A percentile compares a stretch with the other conserved stretches of the same genome.
phyloP scores from a whole-genome alignment of 768 basidiomycete genomes.

The Suillus hirtellus region DNA sequence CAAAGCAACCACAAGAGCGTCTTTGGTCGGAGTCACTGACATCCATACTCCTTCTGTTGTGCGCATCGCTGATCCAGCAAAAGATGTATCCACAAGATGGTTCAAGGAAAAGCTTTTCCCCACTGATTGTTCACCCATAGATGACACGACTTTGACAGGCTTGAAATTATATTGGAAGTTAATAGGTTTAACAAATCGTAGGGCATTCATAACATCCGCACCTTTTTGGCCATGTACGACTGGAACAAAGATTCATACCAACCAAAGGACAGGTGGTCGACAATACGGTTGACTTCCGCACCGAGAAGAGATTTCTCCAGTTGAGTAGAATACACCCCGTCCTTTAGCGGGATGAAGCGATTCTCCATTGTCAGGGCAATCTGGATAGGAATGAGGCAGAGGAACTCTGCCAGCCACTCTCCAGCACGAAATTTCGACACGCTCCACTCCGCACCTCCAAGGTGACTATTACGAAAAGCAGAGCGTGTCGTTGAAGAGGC shows the following conservation, averaged over 20 bases:
- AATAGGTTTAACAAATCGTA: neutral
- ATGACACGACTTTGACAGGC: constrained; percentile 66
- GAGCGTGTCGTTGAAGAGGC: constrained; percentile 34
- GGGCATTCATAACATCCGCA: constrained; percentile 14
- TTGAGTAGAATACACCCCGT: constrained; percentile 51
- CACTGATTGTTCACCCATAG: constrained; percentile 70
- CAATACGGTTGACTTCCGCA: constrained; percentile 56
- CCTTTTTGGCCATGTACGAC: constrained; percentile 62
- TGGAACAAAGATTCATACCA: constrained; percentile 68
- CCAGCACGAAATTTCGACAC: constrained; percentile 47
- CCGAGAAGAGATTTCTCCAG: constrained; percentile 56
- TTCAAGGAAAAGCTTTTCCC: constrained; percentile 62
- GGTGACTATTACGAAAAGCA: constrained; percentile 25
- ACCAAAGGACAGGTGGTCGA: constrained; percentile 55
- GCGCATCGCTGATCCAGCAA: constrained; percentile 64
- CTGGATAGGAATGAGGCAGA: constrained; percentile 67
- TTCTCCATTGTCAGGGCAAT: constrained; percentile 61
- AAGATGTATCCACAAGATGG: constrained; percentile 63
- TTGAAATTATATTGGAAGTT: constrained; percentile 20
- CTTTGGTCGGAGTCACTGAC: constrained; percentile 61
- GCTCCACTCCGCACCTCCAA: constrained; percentile 22
- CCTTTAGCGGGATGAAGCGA: constrained; percentile 59
- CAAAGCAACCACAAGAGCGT: constrained; percentile 54
- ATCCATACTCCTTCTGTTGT: constrained; percentile 71
- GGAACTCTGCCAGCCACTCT: constrained; percentile 61